Base-by-base conservation (phyloP, 495 filamentous ascomycete genomes). In the Hypoxylon trugodes region DNA sequence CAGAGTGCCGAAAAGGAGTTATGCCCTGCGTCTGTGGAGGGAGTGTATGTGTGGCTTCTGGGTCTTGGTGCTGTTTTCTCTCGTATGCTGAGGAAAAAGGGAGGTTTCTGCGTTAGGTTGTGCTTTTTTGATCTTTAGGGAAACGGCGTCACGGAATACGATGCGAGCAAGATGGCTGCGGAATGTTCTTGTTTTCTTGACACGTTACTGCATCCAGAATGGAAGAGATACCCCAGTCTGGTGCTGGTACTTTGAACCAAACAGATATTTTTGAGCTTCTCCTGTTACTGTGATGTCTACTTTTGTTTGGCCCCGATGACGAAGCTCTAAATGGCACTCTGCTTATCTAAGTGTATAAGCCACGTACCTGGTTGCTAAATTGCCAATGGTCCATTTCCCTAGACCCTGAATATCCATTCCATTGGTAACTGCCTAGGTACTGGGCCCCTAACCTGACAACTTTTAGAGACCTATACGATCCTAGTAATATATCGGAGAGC, bases 61-160 rank as follows among this genome's bases (percentile, higher is more conserved):
- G 51, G 41, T n/a, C n/a, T n/a, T n/a, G n/a, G n/a, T n/a, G n/a
- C n/a, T n/a, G n/a, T n/a, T n/a, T n/a, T 46, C 37, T 61, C 32
- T 43, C 9, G 38, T 66, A 51, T 43, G 42, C 52, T 48, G 41
- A 50, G 49, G 64, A 16, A 55, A 59, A 64, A 52, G 40, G 48
- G 33, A 37, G 47, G 43, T 45, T 19, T 61, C 53, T 51, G 48
- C 65, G 56, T 59, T 51, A n/a, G 30, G 47, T 26, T 52, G 5
- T 37, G 38, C 24, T 55, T 55, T 57, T 59, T 59, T 54, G 37
- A 49, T 62, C 19, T 58, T 63, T 24, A 55, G 65, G 65, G 53
- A n/a, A 56, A 68, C 58, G 65, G 65, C 65, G 65, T 56, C 63
- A 63, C 48, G 65, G 65, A 68, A 59, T 68, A 68, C 43, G 59